Percentiles rank a stretch among this genome's conserved stretches.
phyloP scores from a whole-genome alignment of 352 stramenopile genomes.

The Globisporangium viniferum region DNA sequence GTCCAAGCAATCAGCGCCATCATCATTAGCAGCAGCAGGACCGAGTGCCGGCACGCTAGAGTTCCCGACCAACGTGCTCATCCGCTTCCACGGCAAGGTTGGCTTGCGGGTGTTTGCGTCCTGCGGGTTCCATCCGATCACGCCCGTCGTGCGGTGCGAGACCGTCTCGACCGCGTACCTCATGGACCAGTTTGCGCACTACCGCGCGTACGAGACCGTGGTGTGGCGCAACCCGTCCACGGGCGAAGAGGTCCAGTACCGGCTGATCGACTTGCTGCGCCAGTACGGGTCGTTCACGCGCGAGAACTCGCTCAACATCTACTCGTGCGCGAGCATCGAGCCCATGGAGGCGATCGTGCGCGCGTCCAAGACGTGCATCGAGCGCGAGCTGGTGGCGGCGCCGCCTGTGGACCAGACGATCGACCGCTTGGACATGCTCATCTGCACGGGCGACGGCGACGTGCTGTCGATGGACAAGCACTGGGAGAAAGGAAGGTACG shows the following conservation, averaged over 20 bases:
- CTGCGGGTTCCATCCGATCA: conserved; percentile 40
- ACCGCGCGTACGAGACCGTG: conserved; percentile 15
- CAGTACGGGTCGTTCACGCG: conserved; percentile 15
- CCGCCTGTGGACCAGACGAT: conserved; percentile 14
- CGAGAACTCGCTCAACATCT: conserved; percentile 17
- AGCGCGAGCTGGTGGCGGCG: conserved; percentile 4
- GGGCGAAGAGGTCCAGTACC: conserved; percentile 14
- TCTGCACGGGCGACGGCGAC: conserved; percentile 18
- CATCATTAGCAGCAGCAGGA: neutral
- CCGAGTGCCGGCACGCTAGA: conserved; percentile 11
- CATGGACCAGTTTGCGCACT: conserved; percentile 14
- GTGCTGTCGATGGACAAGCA: conserved; percentile 20
- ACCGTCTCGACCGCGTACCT: conserved; percentile 16
- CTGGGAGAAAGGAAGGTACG: conserved; percentile 34
- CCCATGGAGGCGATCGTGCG: conserved; percentile 11
- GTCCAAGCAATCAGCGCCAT: neutral
- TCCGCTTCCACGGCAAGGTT: conserved; percentile 37
- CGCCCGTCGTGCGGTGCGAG: conserved; percentile 39
- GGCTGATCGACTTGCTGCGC: conserved; percentile 9
- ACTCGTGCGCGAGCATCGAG: conserved; percentile 1
- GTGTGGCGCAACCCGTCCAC: conserved; percentile 11
- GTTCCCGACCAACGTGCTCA: conserved; percentile 43
- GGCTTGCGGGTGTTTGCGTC: conserved; percentile 35
- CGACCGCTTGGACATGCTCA: conserved; percentile 30
- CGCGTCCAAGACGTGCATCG: conserved; percentile 7